Base-by-base conservation (phyloP, 139 green algal genomes). In the Closterium sp. region DNA sequence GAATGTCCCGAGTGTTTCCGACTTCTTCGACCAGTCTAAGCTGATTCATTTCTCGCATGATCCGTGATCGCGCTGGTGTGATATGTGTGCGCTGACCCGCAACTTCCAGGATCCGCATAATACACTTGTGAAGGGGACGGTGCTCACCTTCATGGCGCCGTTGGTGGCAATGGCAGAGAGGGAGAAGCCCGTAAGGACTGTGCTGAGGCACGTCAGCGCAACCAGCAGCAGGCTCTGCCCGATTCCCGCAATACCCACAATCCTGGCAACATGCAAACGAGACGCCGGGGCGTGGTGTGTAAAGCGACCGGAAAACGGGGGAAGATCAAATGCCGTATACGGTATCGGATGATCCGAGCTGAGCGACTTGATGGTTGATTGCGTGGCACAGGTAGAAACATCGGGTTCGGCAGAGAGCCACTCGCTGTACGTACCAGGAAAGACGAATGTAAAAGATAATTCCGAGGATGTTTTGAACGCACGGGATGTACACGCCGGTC, bases 81-180 rank as follows among this genome's bases (percentile, higher is more conserved):
- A 50, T 50, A 13, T 50, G 38, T 50, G 38, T 50, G 38, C 5
- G 38, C 4, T 50, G 38, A 50, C 38, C 38, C 38, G 38, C 38
- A 50, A 88, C 0, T 88, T 9, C 29, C 29, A 88, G 85, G 85
- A 88, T 88, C 29, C 32, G 87, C 87, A 88, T 17, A 50, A 50
- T 17, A 50, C 38, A 50, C 38, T 50, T 50, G n/a, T n/a, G 38
- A 50, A 50, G 38, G 38, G 38, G 38, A 50, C 38, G 38, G 38
- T 17, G 17, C 79, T 92, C 79, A 94, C 92, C 92, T 94, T 94
- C 92, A 94, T 94, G 79, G 92, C 92, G 38, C 93, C 93, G 70
- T 95, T 95, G 31, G 93, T 95, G 38, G 93, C 93, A 85, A 95
- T 95, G n/a, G 93, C 93, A 88, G 88, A 94, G 70, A 95, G 93